Evolutionary conservation across 306 rosid genomes (phyloP).

Genomic region (Gleditsia sinensis): DNA sequence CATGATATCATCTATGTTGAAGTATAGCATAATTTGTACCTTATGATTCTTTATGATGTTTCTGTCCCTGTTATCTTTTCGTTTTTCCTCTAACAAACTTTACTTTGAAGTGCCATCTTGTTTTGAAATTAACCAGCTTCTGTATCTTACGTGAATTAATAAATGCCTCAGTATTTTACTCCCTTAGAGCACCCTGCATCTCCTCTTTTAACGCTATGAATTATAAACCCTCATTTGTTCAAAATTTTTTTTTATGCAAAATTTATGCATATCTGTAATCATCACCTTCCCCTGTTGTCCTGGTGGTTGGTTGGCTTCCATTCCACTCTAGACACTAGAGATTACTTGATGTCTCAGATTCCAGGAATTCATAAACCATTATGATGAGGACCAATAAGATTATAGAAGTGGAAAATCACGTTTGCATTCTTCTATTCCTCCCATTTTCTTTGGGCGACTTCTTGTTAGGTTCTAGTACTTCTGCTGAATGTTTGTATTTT

Average conservation of each 20-base stretch:
- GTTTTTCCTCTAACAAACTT: background rate
- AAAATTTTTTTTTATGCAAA: slow-evolving; percentile 8
- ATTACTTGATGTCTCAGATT: background rate
- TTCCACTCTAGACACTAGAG: background rate
- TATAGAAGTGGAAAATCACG: background rate
- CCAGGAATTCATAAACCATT: background rate
- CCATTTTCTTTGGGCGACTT: background rate
- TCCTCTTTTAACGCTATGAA: background rate
- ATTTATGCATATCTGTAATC: background rate
- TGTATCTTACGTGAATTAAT: slow-evolving; percentile 5
- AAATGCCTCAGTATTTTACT: background rate
- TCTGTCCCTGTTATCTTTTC: background rate
- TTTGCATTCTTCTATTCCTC: background rate
- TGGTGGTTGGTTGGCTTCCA: background rate
- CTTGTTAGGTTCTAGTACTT: slow-evolving; percentile 1
- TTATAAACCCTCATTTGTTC: slow-evolving; percentile 1
- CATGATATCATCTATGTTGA: no score
- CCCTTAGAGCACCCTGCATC: background rate
- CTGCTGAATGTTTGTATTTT: background rate
- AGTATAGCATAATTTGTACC: no score
- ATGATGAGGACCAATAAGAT: background rate
- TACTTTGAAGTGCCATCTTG: no score
- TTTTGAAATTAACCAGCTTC: background rate
- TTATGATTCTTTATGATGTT: background rate
- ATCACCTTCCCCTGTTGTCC: background rate